Base-by-base conservation (phyloP, 225 moss, liverwort and hornwort species). In the Bryum argenteum region DNA sequence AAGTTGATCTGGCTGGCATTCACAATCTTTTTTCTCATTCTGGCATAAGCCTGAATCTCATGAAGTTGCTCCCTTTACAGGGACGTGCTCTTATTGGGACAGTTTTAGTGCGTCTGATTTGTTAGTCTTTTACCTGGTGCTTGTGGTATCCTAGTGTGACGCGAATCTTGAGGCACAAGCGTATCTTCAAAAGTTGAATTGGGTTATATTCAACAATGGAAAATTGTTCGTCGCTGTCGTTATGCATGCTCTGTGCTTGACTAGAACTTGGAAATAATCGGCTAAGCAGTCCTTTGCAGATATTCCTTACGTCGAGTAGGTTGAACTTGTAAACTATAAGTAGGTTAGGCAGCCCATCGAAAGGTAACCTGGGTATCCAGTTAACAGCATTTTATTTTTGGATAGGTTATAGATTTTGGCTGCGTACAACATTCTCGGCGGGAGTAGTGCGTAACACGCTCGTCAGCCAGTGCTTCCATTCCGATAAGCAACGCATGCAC, bases 391-490 rank as follows among this genome's bases (percentile, higher is more conserved):
- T 69, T 70, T 23, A 11, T 23, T 53, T 66, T 72, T 60, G 57
- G 71, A 41, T 72, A 89, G 89, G 94, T 55, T 94, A 92, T 63
- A 98, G 89, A 54, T 71, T 98, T 61, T 98, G 98, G 98, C 76
- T 98, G 1, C 88, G 92, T 37, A 91, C 94, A 37, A 85, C 89
- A 9, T 94, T 98, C 61, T 91, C 98, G 13, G 90, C 94, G 15
- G 94, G 92, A 57, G 85, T 94, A 3, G 87, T 98, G 87, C 83
- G 98, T 11, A 98, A 98, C 63, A 98, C 98, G 0, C 94, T 98
- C 63, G 89, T 98, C 66, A 89, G 91, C 65, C 98, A 91, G 87
- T 98, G 98, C 75, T 98, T 98, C 66, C 94, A 94, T 78, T 92
- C 98, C 24, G 84, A 80, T 52, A 83, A 92, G 81, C 94, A 98